Conservation (phyloP, 306 rosid genomes). For the Medicago lupulina region DNA sequence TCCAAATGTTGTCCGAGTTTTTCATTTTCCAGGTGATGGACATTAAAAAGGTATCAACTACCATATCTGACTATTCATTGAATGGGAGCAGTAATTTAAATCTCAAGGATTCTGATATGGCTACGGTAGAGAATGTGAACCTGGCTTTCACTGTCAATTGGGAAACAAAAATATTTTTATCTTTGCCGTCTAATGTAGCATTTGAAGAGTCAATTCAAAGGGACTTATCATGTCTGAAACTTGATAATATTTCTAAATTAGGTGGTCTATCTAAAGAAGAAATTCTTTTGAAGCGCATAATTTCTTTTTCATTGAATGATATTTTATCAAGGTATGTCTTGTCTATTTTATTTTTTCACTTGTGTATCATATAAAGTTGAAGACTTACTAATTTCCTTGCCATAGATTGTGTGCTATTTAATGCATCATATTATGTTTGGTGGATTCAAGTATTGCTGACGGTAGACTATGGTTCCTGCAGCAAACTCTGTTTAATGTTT, state of each 20-base stretch:
- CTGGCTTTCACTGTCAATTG: constrained; percentile 58
- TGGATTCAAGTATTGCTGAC: constrained; percentile 32
- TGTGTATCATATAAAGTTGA: constrained; percentile 20
- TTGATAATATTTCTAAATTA: constrained; percentile 51
- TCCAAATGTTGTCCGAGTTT: constrained; percentile 66
- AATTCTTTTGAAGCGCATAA: constrained; percentile 66
- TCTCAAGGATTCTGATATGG: constrained; percentile 45
- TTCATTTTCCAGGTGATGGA: constrained; percentile 63
- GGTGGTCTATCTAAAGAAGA: constrained; percentile 90
- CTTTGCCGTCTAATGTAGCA: constrained; percentile 55
- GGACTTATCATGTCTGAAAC: constrained; percentile 47
- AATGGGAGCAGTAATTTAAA: constrained; percentile 41
- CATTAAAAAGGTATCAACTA: constrained; percentile 50
- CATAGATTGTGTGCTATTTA: constrained; percentile 29
- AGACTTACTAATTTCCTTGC: constrained; percentile 15
- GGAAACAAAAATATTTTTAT: constrained; percentile 64
- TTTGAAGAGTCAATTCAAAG: constrained; percentile 49
- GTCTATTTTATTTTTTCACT: constrained; percentile 28
- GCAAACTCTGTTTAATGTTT: background rate
- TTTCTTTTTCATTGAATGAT: constrained; percentile 59
- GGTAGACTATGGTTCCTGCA: constrained; percentile 25
- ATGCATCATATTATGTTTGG: constrained; percentile 36
- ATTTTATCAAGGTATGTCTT: constrained; percentile 69
- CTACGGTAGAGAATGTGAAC: constrained; percentile 35
- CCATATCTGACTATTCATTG: constrained; percentile 41